These are phyloP conservation scores for Mycena epipterygia DNA, from an alignment of 768 basidiomycete genomes.

Conservation along the genomic window DNA sequence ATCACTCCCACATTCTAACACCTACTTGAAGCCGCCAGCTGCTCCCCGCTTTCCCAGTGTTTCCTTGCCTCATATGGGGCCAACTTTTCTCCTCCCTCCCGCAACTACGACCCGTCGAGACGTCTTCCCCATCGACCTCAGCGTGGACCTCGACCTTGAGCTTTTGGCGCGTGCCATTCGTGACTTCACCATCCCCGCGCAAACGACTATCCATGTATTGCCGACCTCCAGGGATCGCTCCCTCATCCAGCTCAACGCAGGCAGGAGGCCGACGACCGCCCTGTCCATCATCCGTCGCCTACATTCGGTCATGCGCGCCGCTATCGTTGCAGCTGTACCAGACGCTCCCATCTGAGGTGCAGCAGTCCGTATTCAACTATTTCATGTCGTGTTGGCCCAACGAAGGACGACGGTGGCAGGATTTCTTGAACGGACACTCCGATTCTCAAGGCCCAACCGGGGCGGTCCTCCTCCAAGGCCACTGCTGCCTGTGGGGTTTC, in stretches of 20 bases:
- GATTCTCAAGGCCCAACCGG: not conserved
- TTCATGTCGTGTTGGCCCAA: not conserved
- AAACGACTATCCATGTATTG: not conserved
- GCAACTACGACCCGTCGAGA: not conserved
- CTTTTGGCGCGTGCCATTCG: not conserved
- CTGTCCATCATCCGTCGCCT: not conserved
- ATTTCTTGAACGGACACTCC: not conserved
- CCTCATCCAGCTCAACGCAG: not conserved
- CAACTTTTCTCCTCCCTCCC: not conserved
- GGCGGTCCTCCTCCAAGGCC: not conserved
- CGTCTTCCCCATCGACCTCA: not conserved
- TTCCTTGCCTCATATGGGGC: not conserved
- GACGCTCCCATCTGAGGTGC: not conserved
- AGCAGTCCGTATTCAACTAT: not conserved
- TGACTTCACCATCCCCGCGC: not conserved
- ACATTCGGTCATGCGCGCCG: not conserved
- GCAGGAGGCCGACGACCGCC: not conserved
- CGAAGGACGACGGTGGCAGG: not conserved
- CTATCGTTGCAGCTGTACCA: not conserved
- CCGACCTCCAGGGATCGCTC: not conserved
- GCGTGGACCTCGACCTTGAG: not conserved
- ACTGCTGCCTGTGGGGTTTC: not conserved
- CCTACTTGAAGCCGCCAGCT: not conserved
- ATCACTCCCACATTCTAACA: not conserved
- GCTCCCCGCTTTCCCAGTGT: not conserved